Conservation (phyloP, 371 early-diverging fungal genomes). For the Fennellomyces sp. region DNA sequence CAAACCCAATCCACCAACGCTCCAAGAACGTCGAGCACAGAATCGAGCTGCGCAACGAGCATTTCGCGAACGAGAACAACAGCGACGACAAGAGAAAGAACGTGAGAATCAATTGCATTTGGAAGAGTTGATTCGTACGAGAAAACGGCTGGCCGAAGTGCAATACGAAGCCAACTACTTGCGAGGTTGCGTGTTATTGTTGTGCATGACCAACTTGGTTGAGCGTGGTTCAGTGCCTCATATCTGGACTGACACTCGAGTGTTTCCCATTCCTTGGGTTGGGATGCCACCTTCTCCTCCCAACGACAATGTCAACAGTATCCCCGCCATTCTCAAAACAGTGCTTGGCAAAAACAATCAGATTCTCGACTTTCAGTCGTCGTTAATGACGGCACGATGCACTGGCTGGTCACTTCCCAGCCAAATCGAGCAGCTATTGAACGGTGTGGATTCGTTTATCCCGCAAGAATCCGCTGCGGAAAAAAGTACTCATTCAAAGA, state of each 20-base stretch:
- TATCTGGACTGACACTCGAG: slow-evolving; percentile 32
- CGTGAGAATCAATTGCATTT: slow-evolving; percentile 18
- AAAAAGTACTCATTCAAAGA: neutral
- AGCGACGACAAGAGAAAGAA: slow-evolving; percentile 27
- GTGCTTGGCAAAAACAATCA: slow-evolving; percentile 9
- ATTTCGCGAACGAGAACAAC: slow-evolving; percentile 40
- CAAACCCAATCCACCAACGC: slow-evolving; percentile 42
- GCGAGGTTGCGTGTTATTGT: slow-evolving; percentile 33
- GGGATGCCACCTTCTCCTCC: neutral
- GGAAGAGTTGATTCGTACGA: slow-evolving; percentile 24
- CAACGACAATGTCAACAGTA: slow-evolving; percentile 2
- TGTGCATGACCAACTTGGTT: slow-evolving; percentile 24
- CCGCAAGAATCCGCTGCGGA: neutral
- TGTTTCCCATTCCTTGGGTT: slow-evolving; percentile 14
- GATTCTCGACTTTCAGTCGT: slow-evolving; percentile 13
- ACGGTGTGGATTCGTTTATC: slow-evolving; percentile 1
- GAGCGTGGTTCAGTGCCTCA: slow-evolving; percentile 39
- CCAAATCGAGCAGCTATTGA: slow-evolving; percentile 6
- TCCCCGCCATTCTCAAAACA: slow-evolving; percentile 16
- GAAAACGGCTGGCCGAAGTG: slow-evolving; percentile 19
- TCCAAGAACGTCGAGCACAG: slow-evolving; percentile 51
- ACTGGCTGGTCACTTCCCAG: slow-evolving; percentile 11
- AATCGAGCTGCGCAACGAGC: slow-evolving; percentile 42
- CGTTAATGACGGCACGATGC: slow-evolving; percentile 9
- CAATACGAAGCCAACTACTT: slow-evolving; percentile 44